Evolutionary conservation across 1,284 basidiomycete species (phyloP).

Genomic region (Irpex lacteus): DNA sequence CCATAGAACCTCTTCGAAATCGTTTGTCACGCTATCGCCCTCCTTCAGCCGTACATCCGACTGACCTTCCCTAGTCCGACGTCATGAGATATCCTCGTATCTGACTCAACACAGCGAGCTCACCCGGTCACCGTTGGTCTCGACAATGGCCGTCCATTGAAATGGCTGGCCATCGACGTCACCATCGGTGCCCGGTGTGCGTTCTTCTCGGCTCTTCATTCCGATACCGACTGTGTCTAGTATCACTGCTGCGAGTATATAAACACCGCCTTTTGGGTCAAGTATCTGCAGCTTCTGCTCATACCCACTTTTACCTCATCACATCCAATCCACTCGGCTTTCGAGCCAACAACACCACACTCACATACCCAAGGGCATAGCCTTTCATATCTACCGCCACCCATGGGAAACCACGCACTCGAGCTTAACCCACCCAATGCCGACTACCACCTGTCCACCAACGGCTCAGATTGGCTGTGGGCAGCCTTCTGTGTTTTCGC

Average conservation of each 20-base stretch:
- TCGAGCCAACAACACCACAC: neutral
- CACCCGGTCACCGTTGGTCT: neutral
- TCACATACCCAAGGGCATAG: neutral
- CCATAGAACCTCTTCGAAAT: neutral
- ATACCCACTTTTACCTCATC: neutral
- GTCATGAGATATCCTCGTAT: neutral
- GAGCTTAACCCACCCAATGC: conserved; percentile 30
- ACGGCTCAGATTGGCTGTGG: conserved; percentile 49
- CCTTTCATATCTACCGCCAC: conserved; percentile 19
- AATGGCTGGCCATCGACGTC: neutral
- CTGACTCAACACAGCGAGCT: neutral
- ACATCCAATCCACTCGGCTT: neutral
- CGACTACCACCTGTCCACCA: conserved; percentile 31
- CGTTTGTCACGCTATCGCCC: neutral
- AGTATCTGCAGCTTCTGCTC: neutral
- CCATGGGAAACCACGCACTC: conserved; percentile 18
- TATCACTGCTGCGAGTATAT: neutral
- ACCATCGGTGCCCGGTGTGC: neutral
- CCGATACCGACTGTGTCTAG: neutral
- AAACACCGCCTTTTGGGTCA: neutral
- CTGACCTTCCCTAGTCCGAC: neutral
- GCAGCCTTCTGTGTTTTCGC: conserved; percentile 46
- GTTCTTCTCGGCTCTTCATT: neutral
- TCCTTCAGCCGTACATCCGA: neutral
- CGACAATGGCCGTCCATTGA: neutral